These are phyloP conservation scores for Zarea fungicola DNA, from an alignment of 2,329 filamentous ascomycete genomes.

Conservation along the genomic window DNA sequence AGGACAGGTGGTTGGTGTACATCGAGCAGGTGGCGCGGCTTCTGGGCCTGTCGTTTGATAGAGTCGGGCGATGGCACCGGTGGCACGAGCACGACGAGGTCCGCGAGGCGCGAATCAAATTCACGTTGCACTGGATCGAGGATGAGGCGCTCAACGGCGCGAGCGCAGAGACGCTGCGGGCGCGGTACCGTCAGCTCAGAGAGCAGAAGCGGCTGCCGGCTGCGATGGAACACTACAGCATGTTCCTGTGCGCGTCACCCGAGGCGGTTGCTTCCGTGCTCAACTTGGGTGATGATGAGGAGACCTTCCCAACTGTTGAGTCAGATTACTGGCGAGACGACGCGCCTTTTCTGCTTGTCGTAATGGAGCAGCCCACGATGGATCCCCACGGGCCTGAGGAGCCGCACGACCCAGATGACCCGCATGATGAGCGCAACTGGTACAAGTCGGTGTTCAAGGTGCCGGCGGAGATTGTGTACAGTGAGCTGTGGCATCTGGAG, in stretches of 20 bases:
- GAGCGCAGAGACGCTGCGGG: conserved; percentile 6
- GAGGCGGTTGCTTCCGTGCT: conserved; percentile 15
- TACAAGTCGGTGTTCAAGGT: conserved; percentile 19
- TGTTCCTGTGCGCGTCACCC: conserved; percentile 18
- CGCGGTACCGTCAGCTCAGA: neutral
- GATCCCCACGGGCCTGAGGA: conserved; percentile 13
- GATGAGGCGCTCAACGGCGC: conserved; percentile 7
- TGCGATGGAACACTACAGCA: neutral
- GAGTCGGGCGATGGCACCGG: conserved; percentile 7
- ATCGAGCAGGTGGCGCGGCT: conserved; percentile 9
- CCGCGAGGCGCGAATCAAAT: conserved; percentile 11
- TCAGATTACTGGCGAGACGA: conserved; percentile 10
- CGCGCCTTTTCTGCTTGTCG: conserved; percentile 16
- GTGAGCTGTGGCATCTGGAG: conserved; percentile 16
- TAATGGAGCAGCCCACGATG: conserved; percentile 10
- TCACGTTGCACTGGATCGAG: conserved; percentile 17
- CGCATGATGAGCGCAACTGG: conserved; percentile 12
- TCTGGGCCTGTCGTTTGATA: conserved; percentile 12
- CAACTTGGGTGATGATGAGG: neutral
- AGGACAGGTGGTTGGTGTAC: conserved; percentile 12
- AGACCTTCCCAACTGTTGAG: conserved; percentile 11
- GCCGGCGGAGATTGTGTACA: conserved; percentile 16
- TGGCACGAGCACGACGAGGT: conserved; percentile 13
- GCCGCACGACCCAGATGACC: conserved; percentile 13
- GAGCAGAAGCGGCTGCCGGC: neutral